Conservation (phyloP, 2,329 filamentous ascomycete species). For the Botrytis deweyae region DNA sequence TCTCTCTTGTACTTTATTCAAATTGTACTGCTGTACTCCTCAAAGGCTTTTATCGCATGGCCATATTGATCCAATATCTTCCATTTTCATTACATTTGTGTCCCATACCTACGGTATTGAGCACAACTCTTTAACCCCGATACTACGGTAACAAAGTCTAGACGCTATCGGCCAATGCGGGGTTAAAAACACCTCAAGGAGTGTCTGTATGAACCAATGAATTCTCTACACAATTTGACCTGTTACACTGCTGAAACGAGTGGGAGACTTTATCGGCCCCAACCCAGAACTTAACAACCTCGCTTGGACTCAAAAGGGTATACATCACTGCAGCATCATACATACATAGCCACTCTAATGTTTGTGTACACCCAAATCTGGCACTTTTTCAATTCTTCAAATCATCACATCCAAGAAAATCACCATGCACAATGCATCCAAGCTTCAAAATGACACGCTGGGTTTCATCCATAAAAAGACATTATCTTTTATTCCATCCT, state of each 20-base stretch:
- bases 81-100: neutral
- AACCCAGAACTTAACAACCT: neutral
- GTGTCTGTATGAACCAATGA: neutral
- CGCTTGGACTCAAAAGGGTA: slow-evolving; percentile 6
- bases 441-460: slow-evolving; percentile 5
- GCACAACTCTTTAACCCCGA: slow-evolving; percentile 16
- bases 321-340: slow-evolving; percentile 3
- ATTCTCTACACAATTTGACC: neutral
- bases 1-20: neutral
- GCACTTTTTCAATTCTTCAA: neutral
- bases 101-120: neutral
- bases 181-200: neutral
- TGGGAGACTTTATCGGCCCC: neutral
- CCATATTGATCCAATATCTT: neutral
- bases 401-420: neutral
- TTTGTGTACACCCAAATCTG: slow-evolving; percentile 4
- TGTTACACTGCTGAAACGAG: slow-evolving; percentile 19
- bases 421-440: slow-evolving; percentile 3
- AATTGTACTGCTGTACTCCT: neutral
- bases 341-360: slow-evolving; percentile 10
- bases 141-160: slow-evolving; percentile 10
- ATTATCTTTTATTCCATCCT: slow-evolving; percentile 26
- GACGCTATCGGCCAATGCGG: slow-evolving; percentile 6
- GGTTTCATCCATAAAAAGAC: slow-evolving; percentile 22
- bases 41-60: neutral